Percentiles rank a stretch among this genome's conserved stretches.
Evolutionary conservation across 495 filamentous ascomycete genomes (phyloP).

Genomic region (Podospora tetraspora): DNA sequence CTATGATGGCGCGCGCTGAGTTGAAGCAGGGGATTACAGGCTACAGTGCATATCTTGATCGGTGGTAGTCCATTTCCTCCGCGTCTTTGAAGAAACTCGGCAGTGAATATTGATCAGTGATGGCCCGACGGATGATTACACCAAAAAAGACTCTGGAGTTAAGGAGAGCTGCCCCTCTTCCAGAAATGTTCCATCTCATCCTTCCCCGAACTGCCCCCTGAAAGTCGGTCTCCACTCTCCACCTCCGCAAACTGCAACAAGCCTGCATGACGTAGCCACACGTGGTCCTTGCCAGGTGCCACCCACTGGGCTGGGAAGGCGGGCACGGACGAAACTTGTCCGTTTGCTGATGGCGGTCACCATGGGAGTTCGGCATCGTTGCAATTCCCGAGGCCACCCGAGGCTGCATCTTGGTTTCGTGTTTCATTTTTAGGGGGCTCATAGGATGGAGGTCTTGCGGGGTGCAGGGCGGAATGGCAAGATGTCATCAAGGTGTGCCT

Average conservation of each 20-base stretch:
- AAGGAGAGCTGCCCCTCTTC: constrained; percentile 1
- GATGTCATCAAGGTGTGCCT: background rate
- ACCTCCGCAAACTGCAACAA: constrained; percentile 5
- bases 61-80: background rate
- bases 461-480: background rate
- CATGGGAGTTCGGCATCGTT: constrained; percentile 11
- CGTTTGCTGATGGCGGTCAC: background rate
- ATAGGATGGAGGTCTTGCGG: background rate
- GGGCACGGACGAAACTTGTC: background rate
- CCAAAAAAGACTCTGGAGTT: background rate
- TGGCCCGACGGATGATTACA: background rate
- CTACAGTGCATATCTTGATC: background rate
- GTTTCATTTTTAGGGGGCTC: background rate
- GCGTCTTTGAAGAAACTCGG: no score
- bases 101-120: no score
- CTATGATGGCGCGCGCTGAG: background rate
- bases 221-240: constrained; percentile 1
- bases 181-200: constrained; percentile 10
- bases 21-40: background rate
- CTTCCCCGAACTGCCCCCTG: background rate
- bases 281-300: constrained; percentile 9
- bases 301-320: constrained; percentile 6
- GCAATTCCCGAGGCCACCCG: background rate
- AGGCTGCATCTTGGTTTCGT: background rate
- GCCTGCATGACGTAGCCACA: constrained; percentile 13